These are phyloP conservation scores for Ogataea nonfermentans DNA, from an alignment of 805 yeast genomes.

Conservation along the genomic window DNA sequence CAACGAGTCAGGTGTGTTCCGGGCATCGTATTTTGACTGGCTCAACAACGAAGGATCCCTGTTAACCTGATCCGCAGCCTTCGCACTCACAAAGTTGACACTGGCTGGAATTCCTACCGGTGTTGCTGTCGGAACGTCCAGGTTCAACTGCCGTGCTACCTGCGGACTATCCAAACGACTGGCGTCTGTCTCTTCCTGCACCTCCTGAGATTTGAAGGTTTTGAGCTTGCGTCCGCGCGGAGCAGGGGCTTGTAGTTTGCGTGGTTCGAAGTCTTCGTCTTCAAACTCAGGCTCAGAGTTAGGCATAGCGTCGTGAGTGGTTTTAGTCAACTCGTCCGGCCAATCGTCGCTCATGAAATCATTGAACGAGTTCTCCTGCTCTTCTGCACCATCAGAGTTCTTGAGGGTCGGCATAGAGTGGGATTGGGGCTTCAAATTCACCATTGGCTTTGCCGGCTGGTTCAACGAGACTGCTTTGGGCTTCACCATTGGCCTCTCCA, in stretches of 20 bases:
- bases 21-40: conserved; percentile 51
- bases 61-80: conserved; percentile 57
- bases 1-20: conserved; percentile 53
- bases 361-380: conserved; percentile 48
- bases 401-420: conserved; percentile 14
- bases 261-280: conserved; percentile 27
- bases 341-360: conserved; percentile 46
- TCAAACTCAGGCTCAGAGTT: conserved; percentile 31
- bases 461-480: conserved; percentile 11
- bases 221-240: conserved; percentile 12
- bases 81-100: conserved; percentile 57
- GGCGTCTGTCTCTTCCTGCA: conserved; percentile 8
- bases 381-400: conserved; percentile 2
- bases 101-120: conserved; percentile 24
- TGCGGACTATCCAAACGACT: conserved; percentile 1
- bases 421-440: conserved; percentile 7
- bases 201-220: conserved; percentile 11
- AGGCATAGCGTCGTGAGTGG: conserved; percentile 10
- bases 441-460: conserved; percentile 7
- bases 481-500: conserved; percentile 1
- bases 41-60: conserved; percentile 39
- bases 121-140: conserved; percentile 14
- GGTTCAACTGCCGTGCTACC: conserved; percentile 7
- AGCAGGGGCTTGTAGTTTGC: conserved; percentile 9
- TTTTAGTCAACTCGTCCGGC: conserved; percentile 28